phyloP scores from a whole-genome alignment of 768 basidiomycete genomes.

The Russula vinacea region DNA sequence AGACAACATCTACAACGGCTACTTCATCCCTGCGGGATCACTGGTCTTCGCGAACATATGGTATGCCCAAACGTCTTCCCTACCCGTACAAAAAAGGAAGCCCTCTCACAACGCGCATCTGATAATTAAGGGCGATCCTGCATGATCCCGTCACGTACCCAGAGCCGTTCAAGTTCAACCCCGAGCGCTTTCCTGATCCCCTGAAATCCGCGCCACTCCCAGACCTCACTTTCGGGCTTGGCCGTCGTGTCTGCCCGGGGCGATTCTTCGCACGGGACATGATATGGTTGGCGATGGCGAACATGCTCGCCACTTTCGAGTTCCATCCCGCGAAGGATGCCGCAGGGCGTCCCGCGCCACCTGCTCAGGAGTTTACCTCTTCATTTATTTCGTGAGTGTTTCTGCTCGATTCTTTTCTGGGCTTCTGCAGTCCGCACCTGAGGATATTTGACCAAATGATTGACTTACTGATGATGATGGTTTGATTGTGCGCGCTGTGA shows the following conservation, averaged over 20 bases:
- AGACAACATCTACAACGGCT: constrained; percentile 20
- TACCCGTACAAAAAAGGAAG: not conserved
- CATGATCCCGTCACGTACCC: constrained; percentile 12
- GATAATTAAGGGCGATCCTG: constrained; percentile 9
- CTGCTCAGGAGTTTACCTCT: constrained; percentile 7
- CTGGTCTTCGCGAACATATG: constrained; percentile 13
- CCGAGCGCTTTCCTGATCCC: constrained; percentile 20
- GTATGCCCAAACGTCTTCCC: not conserved
- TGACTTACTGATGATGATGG: not conserved
- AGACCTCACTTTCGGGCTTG: constrained; percentile 16
- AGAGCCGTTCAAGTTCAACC: constrained; percentile 15
- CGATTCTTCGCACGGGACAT: constrained; percentile 7
- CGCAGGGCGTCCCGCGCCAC: not conserved
- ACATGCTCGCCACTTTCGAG: constrained; percentile 21
- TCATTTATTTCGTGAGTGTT: constrained; percentile 11
- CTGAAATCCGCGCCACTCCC: not conserved
- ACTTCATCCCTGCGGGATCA: constrained; percentile 16
- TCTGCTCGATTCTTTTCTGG: not conserved
- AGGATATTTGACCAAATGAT: no score
- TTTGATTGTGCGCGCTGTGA: not conserved
- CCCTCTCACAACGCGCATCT: not conserved
- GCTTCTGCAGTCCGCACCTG: no score
- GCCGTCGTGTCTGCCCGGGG: constrained; percentile 20
- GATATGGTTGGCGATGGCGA: constrained; percentile 16
- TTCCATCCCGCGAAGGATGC: constrained; percentile 17